Percentiles rank a stretch among this genome's conserved stretches.
These are phyloP conservation scores for Sporothrix sp. DNA, from an alignment of 2,329 filamentous ascomycete genomes.

Conservation along the genomic window DNA sequence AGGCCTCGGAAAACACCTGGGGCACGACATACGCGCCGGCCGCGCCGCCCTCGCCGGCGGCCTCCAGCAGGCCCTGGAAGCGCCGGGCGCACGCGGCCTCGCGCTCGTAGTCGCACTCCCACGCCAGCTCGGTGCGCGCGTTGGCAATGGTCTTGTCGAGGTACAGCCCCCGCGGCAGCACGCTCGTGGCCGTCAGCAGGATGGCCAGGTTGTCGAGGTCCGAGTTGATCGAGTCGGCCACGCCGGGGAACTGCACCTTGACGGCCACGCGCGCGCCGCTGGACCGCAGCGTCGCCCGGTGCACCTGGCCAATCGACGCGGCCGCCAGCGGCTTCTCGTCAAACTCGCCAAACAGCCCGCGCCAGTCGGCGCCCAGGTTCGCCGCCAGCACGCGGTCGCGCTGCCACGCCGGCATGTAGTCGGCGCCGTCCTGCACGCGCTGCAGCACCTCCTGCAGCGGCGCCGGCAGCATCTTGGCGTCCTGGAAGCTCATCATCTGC, in stretches of 20 bases:
- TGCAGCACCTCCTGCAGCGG: conserved; percentile 84
- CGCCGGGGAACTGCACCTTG: conserved; percentile 95
- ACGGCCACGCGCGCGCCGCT: conserved; percentile 74
- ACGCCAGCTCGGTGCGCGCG: conserved; percentile 79
- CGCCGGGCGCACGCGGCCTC: conserved; percentile 73
- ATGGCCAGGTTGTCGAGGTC: conserved; percentile 90
- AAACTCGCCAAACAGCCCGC: conserved; percentile 71
- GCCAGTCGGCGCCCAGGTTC: conserved; percentile 78
- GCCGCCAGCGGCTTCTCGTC: conserved; percentile 89
- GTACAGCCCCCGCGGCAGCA: conserved; percentile 85
- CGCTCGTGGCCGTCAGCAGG: conserved; percentile 77
- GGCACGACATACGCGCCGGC: conserved; percentile 65
- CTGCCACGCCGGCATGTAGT: conserved; percentile 96
- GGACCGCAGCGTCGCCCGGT: conserved; percentile 69
- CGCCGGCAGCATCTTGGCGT: conserved; percentile 84
- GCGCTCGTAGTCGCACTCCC: conserved; percentile 93
- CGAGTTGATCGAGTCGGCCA: conserved; percentile 90
- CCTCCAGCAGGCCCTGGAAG: conserved; percentile 67
- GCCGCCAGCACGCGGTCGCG: conserved; percentile 70
- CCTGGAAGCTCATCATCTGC: conserved; percentile 97
- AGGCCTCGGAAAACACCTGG: conserved; percentile 16
- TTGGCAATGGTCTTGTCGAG: conserved; percentile 97
- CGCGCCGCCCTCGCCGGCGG: conserved; percentile 2
- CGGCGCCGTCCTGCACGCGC: conserved; percentile 88
- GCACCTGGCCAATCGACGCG: conserved; percentile 94